Percentiles rank a stretch among this genome's conserved stretches.
phyloP scores from a whole-genome alignment of 2,329 filamentous ascomycete genomes.

The Microsporum canis region DNA sequence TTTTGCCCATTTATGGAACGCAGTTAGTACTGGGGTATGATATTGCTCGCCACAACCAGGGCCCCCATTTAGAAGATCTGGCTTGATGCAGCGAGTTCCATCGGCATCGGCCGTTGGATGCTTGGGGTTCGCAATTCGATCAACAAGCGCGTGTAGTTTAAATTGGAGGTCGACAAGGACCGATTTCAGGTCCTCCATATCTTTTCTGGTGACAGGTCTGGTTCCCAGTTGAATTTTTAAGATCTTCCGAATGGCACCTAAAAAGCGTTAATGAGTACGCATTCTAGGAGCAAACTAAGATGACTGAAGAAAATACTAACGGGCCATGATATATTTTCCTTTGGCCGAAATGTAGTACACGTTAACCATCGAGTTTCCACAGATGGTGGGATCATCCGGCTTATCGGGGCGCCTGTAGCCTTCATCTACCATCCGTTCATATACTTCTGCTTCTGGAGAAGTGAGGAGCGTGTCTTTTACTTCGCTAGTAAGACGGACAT shows the following conservation, averaged over 20 bases:
- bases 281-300: neutral
- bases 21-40: constrained; percentile 32
- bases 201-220: constrained; percentile 31
- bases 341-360: constrained; percentile 34
- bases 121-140: constrained; percentile 28
- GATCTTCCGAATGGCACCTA: constrained; percentile 34
- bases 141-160: constrained; percentile 34
- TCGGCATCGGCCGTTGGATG: neutral
- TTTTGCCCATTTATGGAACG: constrained; percentile 38
- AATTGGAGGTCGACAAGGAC: constrained; percentile 33
- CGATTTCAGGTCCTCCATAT: constrained; percentile 35
- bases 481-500: constrained; percentile 38
- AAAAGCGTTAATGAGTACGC: neutral
- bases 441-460: constrained; percentile 27
- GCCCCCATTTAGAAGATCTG: constrained; percentile 27
- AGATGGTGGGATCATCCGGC: constrained; percentile 32
- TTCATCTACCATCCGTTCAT: constrained; percentile 25
- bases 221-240: constrained; percentile 37
- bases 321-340: constrained; percentile 37
- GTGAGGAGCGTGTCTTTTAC: constrained; percentile 37
- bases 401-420: constrained; percentile 28
- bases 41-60: constrained; percentile 33
- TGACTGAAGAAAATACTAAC: constrained; percentile 20
- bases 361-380: constrained; percentile 32
- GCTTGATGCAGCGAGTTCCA: constrained; percentile 19